Evolutionary conservation across 2,329 filamentous ascomycete species (phyloP), one percentile per base, ranked within the genome.

Genomic region (Harringtonia aguacate): DNA sequence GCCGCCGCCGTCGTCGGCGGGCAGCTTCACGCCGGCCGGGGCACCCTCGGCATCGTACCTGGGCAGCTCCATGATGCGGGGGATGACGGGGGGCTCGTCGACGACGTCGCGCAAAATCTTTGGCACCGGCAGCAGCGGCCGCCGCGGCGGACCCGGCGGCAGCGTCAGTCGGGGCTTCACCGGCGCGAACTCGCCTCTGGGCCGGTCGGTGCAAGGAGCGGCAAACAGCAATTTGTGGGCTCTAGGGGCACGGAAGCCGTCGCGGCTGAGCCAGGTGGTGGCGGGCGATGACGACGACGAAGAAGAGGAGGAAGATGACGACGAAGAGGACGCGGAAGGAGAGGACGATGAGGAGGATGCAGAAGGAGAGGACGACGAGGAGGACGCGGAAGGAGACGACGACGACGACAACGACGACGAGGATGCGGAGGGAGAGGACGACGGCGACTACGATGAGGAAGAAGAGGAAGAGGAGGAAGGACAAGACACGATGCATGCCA

Each of bases 11-110:
- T 72, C 73, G 24, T 71, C 72, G 8, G 65, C 66, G 9, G 67
- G 67, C 5, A 75, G 72, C 36, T 77, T 76, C 58, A 76, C 73
- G 2, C 73, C 74, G 2, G 64, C 66, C 15, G 75, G 75, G 45
- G 72, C 73, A 15, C 74, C 74, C 1, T 72, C 74, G 20, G 70
- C 66, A 27, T 71, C 70, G 13, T 76, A 66, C 52, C 58, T 77
- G 31, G 69, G 72, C 45, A 75, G 72, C 58, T 76, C 73, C 31
- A 66, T 75, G 43, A 62, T 72, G 60, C 65, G 64, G 39, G 66
- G 56, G 39, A 48, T 56, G 46, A 51, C 53, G 18, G 38, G 24
- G 42, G 39, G 13, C 22, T 21, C 46, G 22, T 36, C 43, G 15
- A 15, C 39, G 17, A 40, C 44, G n/a, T 35, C 29, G 14, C 46